These are phyloP conservation scores for Gossypium rotundifolium DNA, from an alignment of 345 rosid species.

Conservation along the genomic window DNA sequence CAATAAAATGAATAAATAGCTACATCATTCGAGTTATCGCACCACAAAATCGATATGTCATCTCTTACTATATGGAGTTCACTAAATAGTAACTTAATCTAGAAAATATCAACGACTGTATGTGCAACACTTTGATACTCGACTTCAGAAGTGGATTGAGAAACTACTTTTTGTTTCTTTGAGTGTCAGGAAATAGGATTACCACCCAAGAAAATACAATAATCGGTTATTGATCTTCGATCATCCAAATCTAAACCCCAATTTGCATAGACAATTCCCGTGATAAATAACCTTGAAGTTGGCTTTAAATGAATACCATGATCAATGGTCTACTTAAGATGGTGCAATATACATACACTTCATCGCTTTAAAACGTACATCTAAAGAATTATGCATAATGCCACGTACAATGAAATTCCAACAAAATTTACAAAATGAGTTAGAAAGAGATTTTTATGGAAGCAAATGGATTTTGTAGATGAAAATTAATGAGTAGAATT, in stretches of 20 bases:
- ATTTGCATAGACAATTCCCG: background rate
- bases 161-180: too few species aligned
- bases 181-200: too few species aligned
- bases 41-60: background rate
- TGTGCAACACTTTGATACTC: background rate
- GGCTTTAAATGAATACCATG: background rate
- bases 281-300: background rate
- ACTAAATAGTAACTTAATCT: background rate
- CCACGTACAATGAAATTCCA: too few species aligned
- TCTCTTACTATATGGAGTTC: background rate
- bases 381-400: background rate
- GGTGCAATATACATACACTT: too few species aligned
- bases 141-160: background rate
- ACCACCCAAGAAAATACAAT: too few species aligned
- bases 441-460: too few species aligned
- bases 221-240: background rate
- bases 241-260: background rate
- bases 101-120: too few species aligned
- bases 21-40: background rate
- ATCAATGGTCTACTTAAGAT: background rate
- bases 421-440: too few species aligned
- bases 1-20: too few species aligned
- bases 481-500: too few species aligned
- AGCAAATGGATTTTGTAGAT: too few species aligned
- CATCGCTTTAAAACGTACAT: background rate